Percentiles rank a stretch among this genome's conserved stretches.
Evolutionary conservation across 495 filamentous ascomycete species (phyloP).

Genomic region (Penicilliopsis zonata): DNA sequence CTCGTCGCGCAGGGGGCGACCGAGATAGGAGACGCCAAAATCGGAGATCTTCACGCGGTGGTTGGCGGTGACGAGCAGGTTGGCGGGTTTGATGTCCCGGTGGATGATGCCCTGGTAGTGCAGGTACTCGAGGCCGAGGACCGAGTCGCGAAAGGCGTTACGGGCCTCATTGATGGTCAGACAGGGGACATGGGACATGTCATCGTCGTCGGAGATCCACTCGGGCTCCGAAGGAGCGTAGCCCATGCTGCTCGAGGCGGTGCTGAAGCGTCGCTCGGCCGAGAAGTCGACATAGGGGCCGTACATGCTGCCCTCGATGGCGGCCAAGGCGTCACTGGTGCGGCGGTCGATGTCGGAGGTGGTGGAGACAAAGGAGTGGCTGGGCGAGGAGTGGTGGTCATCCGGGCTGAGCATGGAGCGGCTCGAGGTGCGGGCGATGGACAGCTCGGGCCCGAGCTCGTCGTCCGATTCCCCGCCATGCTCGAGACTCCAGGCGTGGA

Average conservation of each 20-base stretch:
- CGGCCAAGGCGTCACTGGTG: constrained; percentile 35
- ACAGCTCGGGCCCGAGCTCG: constrained; percentile 24
- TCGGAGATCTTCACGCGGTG: constrained; percentile 97
- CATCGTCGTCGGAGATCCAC: constrained; percentile 49
- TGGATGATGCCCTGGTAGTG: constrained; percentile 97
- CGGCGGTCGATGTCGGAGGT: constrained; percentile 30
- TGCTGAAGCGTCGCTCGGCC: constrained; percentile 35
- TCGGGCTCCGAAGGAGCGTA: constrained; percentile 46
- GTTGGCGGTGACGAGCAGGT: constrained; percentile 76
- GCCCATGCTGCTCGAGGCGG: constrained; percentile 34
- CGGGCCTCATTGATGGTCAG: constrained; percentile 80
- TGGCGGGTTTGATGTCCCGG: constrained; percentile 98
- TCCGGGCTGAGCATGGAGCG: constrained; percentile 17
- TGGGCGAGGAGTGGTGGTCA: constrained; percentile 26
- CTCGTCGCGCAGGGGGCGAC: constrained; percentile 68
- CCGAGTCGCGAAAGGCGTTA: constrained; percentile 80
- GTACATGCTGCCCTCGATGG: constrained; percentile 67
- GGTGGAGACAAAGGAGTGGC: constrained; percentile 29
- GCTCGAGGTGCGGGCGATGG: constrained; percentile 21
- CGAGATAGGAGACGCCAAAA: constrained; percentile 96
- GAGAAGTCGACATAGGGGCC: constrained; percentile 51
- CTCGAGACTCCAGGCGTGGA: constrained; percentile 66
- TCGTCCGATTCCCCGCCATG: constrained; percentile 56
- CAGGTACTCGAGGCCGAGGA: constrained; percentile 88
- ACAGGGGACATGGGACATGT: constrained; percentile 81